These are phyloP conservation scores for Fusarium pseudonygamai DNA, from an alignment of 2,329 filamentous ascomycete genomes.

Conservation along the genomic window DNA sequence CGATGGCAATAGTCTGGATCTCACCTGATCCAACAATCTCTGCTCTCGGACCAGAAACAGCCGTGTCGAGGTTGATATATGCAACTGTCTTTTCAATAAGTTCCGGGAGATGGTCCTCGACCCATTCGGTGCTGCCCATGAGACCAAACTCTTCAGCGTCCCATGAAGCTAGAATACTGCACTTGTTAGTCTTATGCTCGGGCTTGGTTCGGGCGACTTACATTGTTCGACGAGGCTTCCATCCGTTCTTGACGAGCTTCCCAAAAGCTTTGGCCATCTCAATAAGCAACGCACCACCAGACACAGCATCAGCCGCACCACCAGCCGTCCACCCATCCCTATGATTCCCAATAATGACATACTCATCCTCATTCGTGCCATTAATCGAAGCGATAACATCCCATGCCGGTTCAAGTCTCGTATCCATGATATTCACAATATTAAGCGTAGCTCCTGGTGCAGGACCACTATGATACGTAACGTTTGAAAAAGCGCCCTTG, in stretches of 20 bases:
- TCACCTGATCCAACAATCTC: slow-evolving; percentile 40
- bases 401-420: slow-evolving; percentile 18
- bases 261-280: slow-evolving; percentile 61
- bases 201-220: background rate
- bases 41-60: slow-evolving; percentile 55
- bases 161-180: slow-evolving; percentile 21
- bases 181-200: background rate
- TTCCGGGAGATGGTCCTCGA: slow-evolving; percentile 22
- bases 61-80: slow-evolving; percentile 63
- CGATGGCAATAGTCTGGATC: slow-evolving; percentile 34
- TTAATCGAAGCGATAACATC: slow-evolving; percentile 55
- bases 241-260: slow-evolving; percentile 56
- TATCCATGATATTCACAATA: slow-evolving; percentile 29
- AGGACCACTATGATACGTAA: slow-evolving; percentile 24
- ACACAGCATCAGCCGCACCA: slow-evolving; percentile 62
- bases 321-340: slow-evolving; percentile 64
- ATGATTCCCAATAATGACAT: slow-evolving; percentile 62
- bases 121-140: slow-evolving; percentile 31
- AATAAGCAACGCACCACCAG: slow-evolving; percentile 58
- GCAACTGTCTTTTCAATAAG: slow-evolving; percentile 20
- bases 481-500: slow-evolving; percentile 27
- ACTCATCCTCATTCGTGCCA: slow-evolving; percentile 51
- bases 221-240: slow-evolving; percentile 62
- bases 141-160: slow-evolving; percentile 30
- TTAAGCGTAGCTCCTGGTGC: slow-evolving; percentile 3